Conservation (phyloP, 352 stramenopile genomes). For the Phytopythium kandeliae region DNA sequence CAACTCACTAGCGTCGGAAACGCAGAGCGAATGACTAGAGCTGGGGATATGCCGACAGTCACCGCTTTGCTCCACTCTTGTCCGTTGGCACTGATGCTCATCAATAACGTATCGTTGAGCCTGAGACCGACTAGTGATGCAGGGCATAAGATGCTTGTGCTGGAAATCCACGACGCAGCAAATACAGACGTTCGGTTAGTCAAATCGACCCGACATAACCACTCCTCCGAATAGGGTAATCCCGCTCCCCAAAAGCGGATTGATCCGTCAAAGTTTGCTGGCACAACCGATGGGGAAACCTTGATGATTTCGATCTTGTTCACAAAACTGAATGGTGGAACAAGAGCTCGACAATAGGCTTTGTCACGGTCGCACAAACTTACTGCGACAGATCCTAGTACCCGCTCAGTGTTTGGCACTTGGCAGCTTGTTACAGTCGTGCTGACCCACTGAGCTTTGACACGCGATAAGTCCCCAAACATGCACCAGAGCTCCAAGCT, state of each 20-base stretch:
- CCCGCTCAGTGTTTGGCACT: constrained; percentile 9
- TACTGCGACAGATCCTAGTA: constrained; percentile 10
- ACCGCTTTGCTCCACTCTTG: constrained; percentile 34
- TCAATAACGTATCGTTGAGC: not conserved
- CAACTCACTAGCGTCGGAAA: constrained; percentile 15
- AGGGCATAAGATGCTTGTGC: constrained; percentile 21
- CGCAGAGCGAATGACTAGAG: constrained; percentile 9
- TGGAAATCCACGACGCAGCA: constrained; percentile 19
- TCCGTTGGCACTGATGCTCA: constrained; percentile 37
- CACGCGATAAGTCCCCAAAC: constrained; percentile 16
- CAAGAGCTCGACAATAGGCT: constrained; percentile 15
- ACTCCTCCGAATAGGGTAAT: constrained; percentile 15
- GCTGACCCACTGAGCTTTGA: constrained; percentile 18
- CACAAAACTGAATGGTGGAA: constrained; percentile 26
- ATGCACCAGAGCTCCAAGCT: constrained; percentile 21
- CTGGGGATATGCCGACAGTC: constrained; percentile 14
- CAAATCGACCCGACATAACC: constrained; percentile 20
- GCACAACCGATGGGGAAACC: constrained; percentile 16
- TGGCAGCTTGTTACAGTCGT: constrained; percentile 19
- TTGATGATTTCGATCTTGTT: constrained; percentile 12
- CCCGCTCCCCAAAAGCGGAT: constrained; percentile 19
- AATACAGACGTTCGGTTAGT: not conserved
- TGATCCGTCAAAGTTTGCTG: constrained; percentile 28
- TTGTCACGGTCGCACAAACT: constrained; percentile 14
- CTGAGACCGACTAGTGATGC: constrained; percentile 3